These are phyloP conservation scores for Thraustochytrium striatum DNA, from an alignment of 352 stramenopile species.

Conservation along the genomic window DNA sequence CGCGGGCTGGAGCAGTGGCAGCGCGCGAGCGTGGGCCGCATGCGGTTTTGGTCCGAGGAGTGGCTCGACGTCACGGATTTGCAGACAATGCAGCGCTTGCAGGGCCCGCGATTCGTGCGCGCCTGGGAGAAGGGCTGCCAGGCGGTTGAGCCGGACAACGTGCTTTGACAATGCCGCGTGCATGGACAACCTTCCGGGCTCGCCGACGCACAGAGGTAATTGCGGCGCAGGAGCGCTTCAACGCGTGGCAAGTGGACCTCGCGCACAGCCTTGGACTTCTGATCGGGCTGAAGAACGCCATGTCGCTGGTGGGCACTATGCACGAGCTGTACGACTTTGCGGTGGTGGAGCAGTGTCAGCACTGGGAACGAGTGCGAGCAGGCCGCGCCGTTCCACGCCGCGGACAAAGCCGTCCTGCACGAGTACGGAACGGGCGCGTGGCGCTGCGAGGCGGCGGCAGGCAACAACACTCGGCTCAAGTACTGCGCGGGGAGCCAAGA, in stretches of 20 bases:
- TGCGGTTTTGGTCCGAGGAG: neutral
- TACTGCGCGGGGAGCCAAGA: neutral
- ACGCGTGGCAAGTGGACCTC: constrained; percentile 55
- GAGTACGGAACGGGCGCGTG: neutral
- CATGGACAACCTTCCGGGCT: neutral
- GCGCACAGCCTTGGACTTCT: constrained; percentile 57
- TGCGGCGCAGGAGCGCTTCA: constrained; percentile 55
- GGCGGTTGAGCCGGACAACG: neutral
- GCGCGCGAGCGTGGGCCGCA: neutral
- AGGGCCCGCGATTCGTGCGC: neutral
- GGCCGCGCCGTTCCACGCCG: neutral
- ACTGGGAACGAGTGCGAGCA: constrained; percentile 22
- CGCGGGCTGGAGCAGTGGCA: neutral
- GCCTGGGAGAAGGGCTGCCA: neutral
- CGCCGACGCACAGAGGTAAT: constrained; percentile 46
- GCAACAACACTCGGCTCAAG: neutral
- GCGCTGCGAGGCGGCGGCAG: neutral
- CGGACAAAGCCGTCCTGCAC: constrained; percentile 13
- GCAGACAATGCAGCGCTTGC: neutral
- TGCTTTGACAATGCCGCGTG: neutral
- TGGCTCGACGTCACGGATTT: neutral
- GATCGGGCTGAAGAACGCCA: constrained; percentile 61
- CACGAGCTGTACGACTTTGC: constrained; percentile 24
- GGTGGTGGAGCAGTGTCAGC: constrained; percentile 6
- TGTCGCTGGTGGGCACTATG: constrained; percentile 46